These are phyloP conservation scores for Ceratocystis ficicola DNA, from an alignment of 2,329 filamentous ascomycete genomes.

Conservation along the genomic window DNA sequence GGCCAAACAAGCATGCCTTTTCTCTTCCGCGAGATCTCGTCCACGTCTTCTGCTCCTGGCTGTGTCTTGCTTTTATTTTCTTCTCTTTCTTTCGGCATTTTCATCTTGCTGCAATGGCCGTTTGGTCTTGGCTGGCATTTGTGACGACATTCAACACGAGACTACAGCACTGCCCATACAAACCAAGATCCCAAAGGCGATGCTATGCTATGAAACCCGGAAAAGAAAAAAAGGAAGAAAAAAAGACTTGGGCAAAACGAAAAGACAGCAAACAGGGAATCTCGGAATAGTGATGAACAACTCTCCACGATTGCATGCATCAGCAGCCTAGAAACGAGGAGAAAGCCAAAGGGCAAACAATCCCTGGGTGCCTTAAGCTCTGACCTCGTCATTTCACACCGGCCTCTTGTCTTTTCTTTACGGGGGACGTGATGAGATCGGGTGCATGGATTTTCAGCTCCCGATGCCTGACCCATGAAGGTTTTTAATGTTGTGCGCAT, in stretches of 20 bases:
- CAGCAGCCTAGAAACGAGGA: too few relatives aligned
- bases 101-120: not conserved
- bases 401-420: not conserved
- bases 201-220: too few relatives aligned
- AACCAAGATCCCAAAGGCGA: too few relatives aligned
- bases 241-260: too few relatives aligned
- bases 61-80: not conserved
- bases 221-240: too few relatives aligned
- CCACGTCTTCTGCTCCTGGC: not conserved
- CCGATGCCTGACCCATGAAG: conserved; percentile 5
- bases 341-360: not conserved
- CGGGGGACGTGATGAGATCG: conserved; percentile 6
- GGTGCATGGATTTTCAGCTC: conserved; percentile 9
- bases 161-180: too few relatives aligned
- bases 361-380: not conserved
- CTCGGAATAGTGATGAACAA: too few relatives aligned
- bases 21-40: not conserved
- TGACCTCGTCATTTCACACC: not conserved
- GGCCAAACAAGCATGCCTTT: not conserved
- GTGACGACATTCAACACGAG: too few relatives aligned
- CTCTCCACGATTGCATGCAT: too few relatives aligned
- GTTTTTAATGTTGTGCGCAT: not conserved
- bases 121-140: too few relatives aligned
- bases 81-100: not conserved
- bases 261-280: too few relatives aligned